A percentile compares a stretch with the other conserved stretches of the same genome.
Conservation (phyloP, 768 basidiomycete genomes). For the Psilocybe tampanensis region DNA sequence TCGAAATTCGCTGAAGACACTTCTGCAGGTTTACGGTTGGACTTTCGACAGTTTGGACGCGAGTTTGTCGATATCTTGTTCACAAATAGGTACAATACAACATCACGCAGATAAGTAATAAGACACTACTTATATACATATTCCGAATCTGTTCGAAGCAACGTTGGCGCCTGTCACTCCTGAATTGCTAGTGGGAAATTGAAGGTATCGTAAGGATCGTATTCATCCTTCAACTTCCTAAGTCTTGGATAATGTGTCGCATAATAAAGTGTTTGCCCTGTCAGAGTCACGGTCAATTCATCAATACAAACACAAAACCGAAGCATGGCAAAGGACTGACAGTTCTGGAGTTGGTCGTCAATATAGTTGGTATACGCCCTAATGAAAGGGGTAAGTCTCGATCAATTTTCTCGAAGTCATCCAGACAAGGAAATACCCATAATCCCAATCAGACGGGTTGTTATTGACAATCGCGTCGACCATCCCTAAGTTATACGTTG, state of each 20-base stretch:
- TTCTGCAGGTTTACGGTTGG: no score
- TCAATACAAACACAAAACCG: not conserved
- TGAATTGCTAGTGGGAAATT: slow-evolving; percentile 30
- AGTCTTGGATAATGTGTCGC: slow-evolving; percentile 31
- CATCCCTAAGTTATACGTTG: slow-evolving; percentile 27
- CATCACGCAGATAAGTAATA: no score
- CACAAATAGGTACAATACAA: no score
- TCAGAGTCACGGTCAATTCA: not conserved
- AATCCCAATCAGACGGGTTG: slow-evolving; percentile 35
- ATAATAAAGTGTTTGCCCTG: slow-evolving; percentile 40
- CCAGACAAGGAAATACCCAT: slow-evolving; percentile 26
- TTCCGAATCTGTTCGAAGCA: no score
- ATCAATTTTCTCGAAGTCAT: no score
- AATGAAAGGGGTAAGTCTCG: not conserved
- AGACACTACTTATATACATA: no score
- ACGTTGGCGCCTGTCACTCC: slow-evolving; percentile 7
- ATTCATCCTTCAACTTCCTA: slow-evolving; percentile 26
- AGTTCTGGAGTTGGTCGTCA: slow-evolving; percentile 38
- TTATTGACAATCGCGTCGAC: slow-evolving; percentile 33
- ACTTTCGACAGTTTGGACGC: no score
- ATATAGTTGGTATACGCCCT: slow-evolving; percentile 48
- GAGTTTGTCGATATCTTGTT: no score
- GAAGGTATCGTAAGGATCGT: slow-evolving; percentile 32
- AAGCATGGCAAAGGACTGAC: slow-evolving; percentile 27
- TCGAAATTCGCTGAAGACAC: no score